Evolutionary conservation across 2,329 filamentous ascomycete genomes (phyloP), one percentile per base, ranked within the genome.

Genomic region (Aspergillus viridinutans): DNA sequence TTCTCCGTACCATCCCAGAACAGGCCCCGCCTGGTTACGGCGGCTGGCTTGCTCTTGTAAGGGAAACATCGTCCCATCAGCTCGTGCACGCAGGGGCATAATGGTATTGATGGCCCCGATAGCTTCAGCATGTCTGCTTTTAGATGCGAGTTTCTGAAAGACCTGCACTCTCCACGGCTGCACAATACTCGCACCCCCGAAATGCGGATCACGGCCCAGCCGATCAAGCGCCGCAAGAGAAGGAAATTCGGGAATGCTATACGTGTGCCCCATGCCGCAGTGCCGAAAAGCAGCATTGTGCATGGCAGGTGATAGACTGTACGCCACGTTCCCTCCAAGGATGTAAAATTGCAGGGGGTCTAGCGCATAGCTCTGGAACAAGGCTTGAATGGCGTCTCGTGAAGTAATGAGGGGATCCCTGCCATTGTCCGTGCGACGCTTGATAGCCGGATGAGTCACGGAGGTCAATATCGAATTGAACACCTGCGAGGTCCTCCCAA

Each of bases 81-180:
- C 60, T 4, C 68, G 60, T 0, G 68, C 70, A 25, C 74, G 73
- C n/a, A 78, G 61, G 14, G 75, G 75, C 66, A 78, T 74, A 17
- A 78, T 71, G 0, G 75, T 78, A 57, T 78, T 78, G 56, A 78
- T 72, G 1, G 75, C 75, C 2, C 75, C 75, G n/a, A 78, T 77
- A 3, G 74, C 74, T 56, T 76, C 74, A n/a, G 73, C 75, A 54
- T 78, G 73, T 17, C 68, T 69, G 51, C 74, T 77, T 56, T 75
- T 73, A 6, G 72, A 69, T 10, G 69, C 66, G 2, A 77, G 63
- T 45, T 72, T 71, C 28, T 72, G 68, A 21, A 72, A 71, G 4
- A 76, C 61, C 40, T 73, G 69, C 23, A 76, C 75, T 50, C 76
- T 73, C 72, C 74, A 78, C 4, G 75, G 75, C 55, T 77, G 75